Conservation (phyloP, 495 filamentous ascomycete genomes). For the Lentithecium fluviatile region DNA sequence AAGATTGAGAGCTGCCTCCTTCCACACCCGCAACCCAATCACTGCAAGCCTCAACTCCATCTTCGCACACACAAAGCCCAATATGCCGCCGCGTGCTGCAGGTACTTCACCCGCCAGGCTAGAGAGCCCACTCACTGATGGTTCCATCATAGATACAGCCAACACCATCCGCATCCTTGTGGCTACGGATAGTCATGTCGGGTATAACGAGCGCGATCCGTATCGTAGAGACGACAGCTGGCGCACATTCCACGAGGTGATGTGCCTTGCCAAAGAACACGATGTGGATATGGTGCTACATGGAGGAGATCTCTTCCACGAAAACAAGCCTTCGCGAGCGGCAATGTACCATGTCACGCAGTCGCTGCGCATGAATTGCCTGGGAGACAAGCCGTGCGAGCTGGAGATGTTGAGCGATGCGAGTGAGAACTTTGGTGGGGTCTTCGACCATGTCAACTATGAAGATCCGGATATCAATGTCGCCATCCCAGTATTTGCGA, state of each 20-base stretch:
- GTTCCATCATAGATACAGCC: too few species aligned
- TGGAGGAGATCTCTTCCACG: constrained; percentile 94
- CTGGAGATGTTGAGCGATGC: constrained; percentile 93
- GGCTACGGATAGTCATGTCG: constrained; percentile 95
- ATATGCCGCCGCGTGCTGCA: constrained; percentile 20
- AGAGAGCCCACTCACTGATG: too few species aligned
- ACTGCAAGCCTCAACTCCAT: too few species aligned
- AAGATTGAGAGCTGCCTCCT: too few species aligned
- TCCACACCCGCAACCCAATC: too few species aligned
- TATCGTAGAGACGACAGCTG: constrained; percentile 95
- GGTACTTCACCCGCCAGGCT: constrained; percentile 7
- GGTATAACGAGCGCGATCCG: constrained; percentile 88
- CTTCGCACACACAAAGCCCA: too few species aligned
- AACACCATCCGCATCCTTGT: constrained; percentile 95
- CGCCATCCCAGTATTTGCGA: constrained; percentile 95
- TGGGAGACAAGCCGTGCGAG: constrained; percentile 92
- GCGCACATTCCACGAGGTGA: constrained; percentile 93
- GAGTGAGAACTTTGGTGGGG: constrained; percentile 78
- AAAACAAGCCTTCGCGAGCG: constrained; percentile 96
- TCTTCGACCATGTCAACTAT: constrained; percentile 93
- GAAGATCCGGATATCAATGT: constrained; percentile 97
- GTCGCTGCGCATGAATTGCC: constrained; percentile 85
- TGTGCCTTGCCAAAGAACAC: constrained; percentile 79
- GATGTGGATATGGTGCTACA: constrained; percentile 98
- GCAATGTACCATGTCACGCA: constrained; percentile 97